Evolutionary conservation across 495 filamentous ascomycete genomes (phyloP).

Genomic region (Penicillium chermesinum): DNA sequence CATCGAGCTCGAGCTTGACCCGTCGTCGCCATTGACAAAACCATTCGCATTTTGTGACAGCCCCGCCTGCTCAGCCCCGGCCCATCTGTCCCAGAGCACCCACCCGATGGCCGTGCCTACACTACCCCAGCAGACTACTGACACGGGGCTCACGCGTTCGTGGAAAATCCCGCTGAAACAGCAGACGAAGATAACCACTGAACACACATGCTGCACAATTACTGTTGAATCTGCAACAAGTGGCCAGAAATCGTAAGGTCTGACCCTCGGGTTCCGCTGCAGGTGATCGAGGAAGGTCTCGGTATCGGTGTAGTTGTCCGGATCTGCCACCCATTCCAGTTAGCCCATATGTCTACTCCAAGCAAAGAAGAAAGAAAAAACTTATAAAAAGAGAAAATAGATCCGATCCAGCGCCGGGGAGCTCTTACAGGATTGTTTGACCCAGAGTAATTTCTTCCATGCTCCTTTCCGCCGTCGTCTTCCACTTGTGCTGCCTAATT

Average conservation of each 20-base stretch:
- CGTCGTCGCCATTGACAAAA: conserved; percentile 40
- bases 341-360: no score
- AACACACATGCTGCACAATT: conserved; percentile 93
- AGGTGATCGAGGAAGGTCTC: conserved; percentile 93
- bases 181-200: conserved; percentile 88
- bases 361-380: no score
- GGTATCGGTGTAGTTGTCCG: conserved; percentile 97
- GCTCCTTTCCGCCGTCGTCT: conserved; percentile 60
- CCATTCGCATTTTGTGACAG: conserved; percentile 25
- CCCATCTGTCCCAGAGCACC: conserved; percentile 87
- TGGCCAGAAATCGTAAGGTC: conserved; percentile 97
- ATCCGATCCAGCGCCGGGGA: no score
- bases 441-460: conserved; percentile 97
- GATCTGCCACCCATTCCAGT: conserved; percentile 58
- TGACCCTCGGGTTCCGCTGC: conserved; percentile 88
- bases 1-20: conserved; percentile 43
- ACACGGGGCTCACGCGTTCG: conserved; percentile 75
- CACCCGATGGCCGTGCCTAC: conserved; percentile 81
- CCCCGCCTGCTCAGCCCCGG: conserved; percentile 56
- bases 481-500: conserved; percentile 48
- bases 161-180: conserved; percentile 89
- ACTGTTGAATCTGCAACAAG: conserved; percentile 92
- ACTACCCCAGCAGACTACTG: conserved; percentile 79
- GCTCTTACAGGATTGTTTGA: conserved; percentile 81
- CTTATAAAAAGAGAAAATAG: no score